Base-by-base conservation (phyloP, 2,329 filamentous ascomycete species). In the Colletotrichum sp. region DNA sequence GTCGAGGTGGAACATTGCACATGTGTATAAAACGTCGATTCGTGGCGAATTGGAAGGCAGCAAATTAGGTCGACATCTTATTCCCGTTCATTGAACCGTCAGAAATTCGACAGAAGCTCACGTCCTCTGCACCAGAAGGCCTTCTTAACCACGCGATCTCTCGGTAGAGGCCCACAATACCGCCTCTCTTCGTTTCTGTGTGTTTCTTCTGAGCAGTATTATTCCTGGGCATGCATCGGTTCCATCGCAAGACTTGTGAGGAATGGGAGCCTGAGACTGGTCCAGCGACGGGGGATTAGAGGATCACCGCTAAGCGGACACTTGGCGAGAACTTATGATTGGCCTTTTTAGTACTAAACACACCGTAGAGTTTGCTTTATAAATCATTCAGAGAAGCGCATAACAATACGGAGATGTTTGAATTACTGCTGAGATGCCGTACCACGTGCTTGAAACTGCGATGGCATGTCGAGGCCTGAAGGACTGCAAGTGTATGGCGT, bases 11-110 rank as follows among this genome's bases (percentile, higher is more conserved):
- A 44, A n/a, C 9, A 6, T 10, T 44, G 2, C 39, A 10, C 16
- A n/a, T 10, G 39, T 1, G 8, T 10, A n/a, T 44, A 3, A 44
- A n/a, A 44, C 0, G 5, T n/a, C 12, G 8, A 6, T 44, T 44
- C 0, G 5, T 44, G 16, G 18, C 39, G 12, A 16, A 44, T 18
- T 44, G 18, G 0, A 44, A 18, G 39, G 8, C 18, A 44, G 4
- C 39, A 44, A 44, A 44, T 44, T 0, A 10, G 5, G 2, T 44
- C 0, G 16, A 8, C 2, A 44, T 18, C 39, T 2, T n/a, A 1
- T 10, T 6, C 5, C 39, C 16, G 18, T 2, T 44, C 39, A 44
- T 44, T 44, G 18, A 44, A 44, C 39, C 3, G 39, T 44, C 39
- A 44, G 18, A 44, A 12, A 10, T 44, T 44, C 39, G 18, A 44